Base-by-base conservation (phyloP, 2,329 filamentous ascomycete genomes). In the Clathrospora elynae region DNA sequence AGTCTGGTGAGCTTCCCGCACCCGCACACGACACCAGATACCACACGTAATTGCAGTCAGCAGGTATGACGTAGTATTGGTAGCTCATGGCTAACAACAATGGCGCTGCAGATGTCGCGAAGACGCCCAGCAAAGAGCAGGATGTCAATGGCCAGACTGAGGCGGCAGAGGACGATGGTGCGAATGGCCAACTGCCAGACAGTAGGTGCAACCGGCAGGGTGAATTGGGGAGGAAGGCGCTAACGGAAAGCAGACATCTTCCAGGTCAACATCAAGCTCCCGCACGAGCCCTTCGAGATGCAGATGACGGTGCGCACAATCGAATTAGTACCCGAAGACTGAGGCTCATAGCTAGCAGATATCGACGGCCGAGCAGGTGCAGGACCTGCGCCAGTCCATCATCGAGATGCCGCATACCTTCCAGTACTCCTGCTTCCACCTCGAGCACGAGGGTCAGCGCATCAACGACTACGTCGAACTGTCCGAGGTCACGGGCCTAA, bases 401-500 rank as follows among this genome's bases (percentile, higher is more conserved):
- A 90, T 96, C 74, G 93, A 99, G 73, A 81, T 90, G 35, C 93
- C 93, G 4, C 81, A 86, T 47, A 95, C 92, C 36, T 93, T 96
- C 75, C 90, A 95, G 73, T 96, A 96, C 77, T 95, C 93, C 38
- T 99, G 93, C 78, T 99, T 99, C 77, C 93, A 99, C 74, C 84
- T 99, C 62, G 91, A 97, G 75, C 85, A 91, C 75, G 85, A 88
- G 46, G 89, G 90, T 57, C 78, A 88, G 72, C 87, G 88, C 55
- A 86, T 99, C 79, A 97, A 97, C 71, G 93, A 99, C 73, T 97
- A 93, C 62, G 82, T 95, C 46, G 87, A 95, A 69, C 81, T 99
- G 50, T 90, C 89, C 40, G 92, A 99, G 67, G 87, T 99, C 41
- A 80, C 87, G 33, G 90, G 83, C 42, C 81, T 99, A 41, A 82